A percentile compares a stretch with the other conserved stretches of the same genome.
Evolutionary conservation across 2,329 filamentous ascomycete species (phyloP).

Genomic region (Ilyonectria sp.): DNA sequence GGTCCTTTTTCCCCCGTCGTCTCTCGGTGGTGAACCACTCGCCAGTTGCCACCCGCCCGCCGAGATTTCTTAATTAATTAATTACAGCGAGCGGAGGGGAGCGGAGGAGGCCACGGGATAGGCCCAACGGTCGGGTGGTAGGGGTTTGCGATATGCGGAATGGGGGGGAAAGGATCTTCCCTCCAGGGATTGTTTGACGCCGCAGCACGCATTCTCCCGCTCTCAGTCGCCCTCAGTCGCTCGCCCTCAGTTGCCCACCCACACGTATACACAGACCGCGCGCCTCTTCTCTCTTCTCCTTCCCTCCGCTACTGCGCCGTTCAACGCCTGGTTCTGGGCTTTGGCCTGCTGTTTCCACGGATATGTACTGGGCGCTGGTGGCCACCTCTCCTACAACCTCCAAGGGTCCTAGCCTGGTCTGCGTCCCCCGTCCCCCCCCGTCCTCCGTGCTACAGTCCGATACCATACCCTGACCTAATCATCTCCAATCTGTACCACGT

Average conservation of each 20-base stretch:
- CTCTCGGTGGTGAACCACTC: neutral
- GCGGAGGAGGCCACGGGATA: neutral
- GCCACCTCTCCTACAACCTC: neutral
- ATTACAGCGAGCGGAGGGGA: neutral
- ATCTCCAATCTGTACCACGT: neutral
- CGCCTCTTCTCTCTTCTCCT: neutral
- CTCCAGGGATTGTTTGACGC: neutral
- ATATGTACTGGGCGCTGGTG: neutral
- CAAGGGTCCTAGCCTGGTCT: neutral
- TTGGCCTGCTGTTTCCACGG: neutral
- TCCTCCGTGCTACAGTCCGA: neutral
- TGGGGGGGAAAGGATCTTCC: slow-evolving; percentile 8
- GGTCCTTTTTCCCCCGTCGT: neutral
- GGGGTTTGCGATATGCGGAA: slow-evolving; percentile 9
- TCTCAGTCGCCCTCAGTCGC: neutral
- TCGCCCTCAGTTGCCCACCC: no score
- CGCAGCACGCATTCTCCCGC: slow-evolving; percentile 2
- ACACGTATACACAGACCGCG: neutral
- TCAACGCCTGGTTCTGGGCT: neutral
- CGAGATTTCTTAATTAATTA: slow-evolving; percentile 3
- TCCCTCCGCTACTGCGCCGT: neutral
- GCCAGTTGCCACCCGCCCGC: slow-evolving; percentile 6
- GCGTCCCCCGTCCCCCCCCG: neutral
- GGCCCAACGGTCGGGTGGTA: neutral
- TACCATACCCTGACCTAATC: neutral